Percentiles rank a stretch among this genome's conserved stretches.
phyloP scores from a whole-genome alignment of 768 basidiomycete genomes.

The Ephemerocybe angulata region DNA sequence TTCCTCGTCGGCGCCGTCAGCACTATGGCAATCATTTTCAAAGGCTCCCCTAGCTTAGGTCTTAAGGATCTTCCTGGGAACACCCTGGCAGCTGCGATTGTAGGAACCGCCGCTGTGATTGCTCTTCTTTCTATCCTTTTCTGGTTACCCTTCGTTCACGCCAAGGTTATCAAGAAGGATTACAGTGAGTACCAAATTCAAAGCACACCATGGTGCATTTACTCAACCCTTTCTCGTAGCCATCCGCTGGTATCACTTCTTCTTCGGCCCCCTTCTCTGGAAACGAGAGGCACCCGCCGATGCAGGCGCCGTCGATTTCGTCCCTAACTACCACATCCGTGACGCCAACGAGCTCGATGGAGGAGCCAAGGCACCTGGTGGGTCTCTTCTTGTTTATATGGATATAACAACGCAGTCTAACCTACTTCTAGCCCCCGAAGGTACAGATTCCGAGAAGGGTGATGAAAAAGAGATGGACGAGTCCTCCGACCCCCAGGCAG shows the following conservation, averaged over 20 bases:
- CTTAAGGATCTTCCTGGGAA: conserved; percentile 14
- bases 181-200: conserved; percentile 20
- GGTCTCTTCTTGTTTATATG: background rate
- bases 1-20: conserved; percentile 23
- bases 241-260: conserved; percentile 28
- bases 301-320: conserved; percentile 13
- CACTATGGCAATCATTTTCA: conserved; percentile 26
- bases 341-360: conserved; percentile 9
- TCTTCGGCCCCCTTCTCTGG: conserved; percentile 26
- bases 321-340: conserved; percentile 26
- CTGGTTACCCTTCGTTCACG: conserved; percentile 28
- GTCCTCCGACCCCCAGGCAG: background rate
- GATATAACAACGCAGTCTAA: background rate
- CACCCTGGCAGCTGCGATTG: conserved; percentile 19
- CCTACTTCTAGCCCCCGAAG: background rate
- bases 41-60: conserved; percentile 22
- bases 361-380: background rate
- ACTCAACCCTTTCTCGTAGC: conserved; percentile 10
- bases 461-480: conserved; percentile 3
- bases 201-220: too few relatives aligned
- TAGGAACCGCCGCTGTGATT: conserved; percentile 19
- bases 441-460: conserved; percentile 17
- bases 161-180: conserved; percentile 24
- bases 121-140: conserved; percentile 21
- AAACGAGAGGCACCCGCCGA: conserved; percentile 21